Conservation (phyloP, 331 rosid genomes). For the Cucumis variabilis region DNA sequence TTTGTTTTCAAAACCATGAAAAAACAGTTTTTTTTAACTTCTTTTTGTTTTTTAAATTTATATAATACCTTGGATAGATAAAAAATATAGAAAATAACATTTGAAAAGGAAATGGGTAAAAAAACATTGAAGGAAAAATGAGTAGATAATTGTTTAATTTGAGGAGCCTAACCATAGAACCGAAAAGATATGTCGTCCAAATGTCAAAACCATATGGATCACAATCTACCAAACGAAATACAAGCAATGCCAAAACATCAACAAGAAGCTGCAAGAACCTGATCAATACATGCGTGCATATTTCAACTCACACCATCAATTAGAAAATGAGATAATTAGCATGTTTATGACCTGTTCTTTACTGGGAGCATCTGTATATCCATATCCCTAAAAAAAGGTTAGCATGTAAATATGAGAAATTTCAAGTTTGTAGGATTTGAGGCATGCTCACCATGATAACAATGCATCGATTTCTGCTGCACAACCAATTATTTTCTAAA, state of each 20-base stretch:
- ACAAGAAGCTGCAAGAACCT: slow-evolving; percentile 95
- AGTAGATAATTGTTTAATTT: too few species aligned
- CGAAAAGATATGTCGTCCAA: slow-evolving; percentile 82
- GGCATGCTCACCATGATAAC: too few species aligned
- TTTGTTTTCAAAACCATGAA: too few species aligned
- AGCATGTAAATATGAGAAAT: too few species aligned
- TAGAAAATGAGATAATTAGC: neutral
- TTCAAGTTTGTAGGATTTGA: too few species aligned
- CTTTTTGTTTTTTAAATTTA: too few species aligned
- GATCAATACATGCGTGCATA: slow-evolving; percentile 31
- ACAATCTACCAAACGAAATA: slow-evolving; percentile 92
- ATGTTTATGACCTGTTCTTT: slow-evolving; percentile 21
- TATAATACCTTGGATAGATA: too few species aligned
- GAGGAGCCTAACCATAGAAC: slow-evolving; percentile 91
- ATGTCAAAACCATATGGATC: slow-evolving; percentile 97
- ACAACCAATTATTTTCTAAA: slow-evolving; percentile 86
- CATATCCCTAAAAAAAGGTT: too few species aligned
- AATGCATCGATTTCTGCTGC: slow-evolving; percentile 77
- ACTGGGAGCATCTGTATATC: slow-evolving; percentile 95
- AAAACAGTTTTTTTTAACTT: too few species aligned
- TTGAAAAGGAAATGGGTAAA: too few species aligned
- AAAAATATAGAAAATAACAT: too few species aligned
- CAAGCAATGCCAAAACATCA: slow-evolving; percentile 68
- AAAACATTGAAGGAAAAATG: too few species aligned
- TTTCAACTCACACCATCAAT: slow-evolving; percentile 18